Percentiles rank a stretch among this genome's conserved stretches.
Evolutionary conservation across 2,329 filamentous ascomycete genomes (phyloP).

Genomic region (Pseudopyricularia javanii): DNA sequence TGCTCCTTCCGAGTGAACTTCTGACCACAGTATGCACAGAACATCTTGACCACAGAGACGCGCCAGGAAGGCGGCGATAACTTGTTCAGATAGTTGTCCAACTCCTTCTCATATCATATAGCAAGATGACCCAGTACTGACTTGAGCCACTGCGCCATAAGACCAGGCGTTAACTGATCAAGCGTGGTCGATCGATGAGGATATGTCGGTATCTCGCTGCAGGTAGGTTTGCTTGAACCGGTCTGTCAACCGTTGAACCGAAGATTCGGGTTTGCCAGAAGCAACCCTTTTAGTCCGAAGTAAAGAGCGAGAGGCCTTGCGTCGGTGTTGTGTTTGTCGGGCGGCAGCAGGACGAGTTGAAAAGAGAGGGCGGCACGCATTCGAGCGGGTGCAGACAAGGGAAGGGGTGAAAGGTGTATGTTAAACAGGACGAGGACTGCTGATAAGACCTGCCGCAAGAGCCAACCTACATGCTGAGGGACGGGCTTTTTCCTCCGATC

Average conservation of each 20-base stretch:
- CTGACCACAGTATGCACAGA: constrained; percentile 41
- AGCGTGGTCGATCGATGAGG: too few species aligned
- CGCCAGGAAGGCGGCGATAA: neutral
- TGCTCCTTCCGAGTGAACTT: constrained; percentile 43
- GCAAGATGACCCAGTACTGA: too few species aligned
- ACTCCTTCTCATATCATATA: neutral
- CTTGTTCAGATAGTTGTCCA: constrained; percentile 2
- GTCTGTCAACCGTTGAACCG: neutral
- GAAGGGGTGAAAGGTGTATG: constrained; percentile 5
- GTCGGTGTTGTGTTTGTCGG: constrained; percentile 2
- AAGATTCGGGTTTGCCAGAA: neutral
- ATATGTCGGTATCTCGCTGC: neutral
- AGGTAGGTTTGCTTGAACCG: too few species aligned
- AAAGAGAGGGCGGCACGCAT: neutral
- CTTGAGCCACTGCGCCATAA: too few species aligned
- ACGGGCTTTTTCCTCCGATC: constrained; percentile 6
- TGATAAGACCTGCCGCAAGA: constrained; percentile 9
- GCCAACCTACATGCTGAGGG: constrained; percentile 7
- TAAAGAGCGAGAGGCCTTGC: constrained; percentile 5
- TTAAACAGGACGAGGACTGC: constrained; percentile 4
- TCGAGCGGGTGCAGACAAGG: neutral
- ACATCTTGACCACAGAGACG: constrained; percentile 22
- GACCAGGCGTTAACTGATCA: too few species aligned
- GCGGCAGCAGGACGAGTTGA: constrained; percentile 1
- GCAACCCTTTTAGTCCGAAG: constrained; percentile 2